Base-by-base conservation (phyloP, 2,329 filamentous ascomycete species). In the Aspergillus tamarii region DNA sequence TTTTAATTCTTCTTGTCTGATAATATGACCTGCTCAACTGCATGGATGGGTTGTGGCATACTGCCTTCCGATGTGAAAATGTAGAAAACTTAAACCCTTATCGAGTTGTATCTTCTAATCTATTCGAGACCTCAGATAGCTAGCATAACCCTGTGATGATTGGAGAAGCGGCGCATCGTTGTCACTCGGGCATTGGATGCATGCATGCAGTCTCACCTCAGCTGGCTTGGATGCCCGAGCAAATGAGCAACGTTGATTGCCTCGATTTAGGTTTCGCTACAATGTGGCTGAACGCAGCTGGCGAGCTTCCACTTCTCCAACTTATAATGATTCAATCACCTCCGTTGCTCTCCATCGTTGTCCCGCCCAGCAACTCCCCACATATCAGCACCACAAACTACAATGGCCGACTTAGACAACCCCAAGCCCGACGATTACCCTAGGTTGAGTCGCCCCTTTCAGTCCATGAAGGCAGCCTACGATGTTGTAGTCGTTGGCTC, bases 401-500 rank as follows among this genome's bases (percentile, higher is more conserved):
- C 21, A 1, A 46, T 46, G 43, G 43, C 43, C n/a, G 21, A 46
- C 10, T 23, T 0, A 0, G 26, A 46, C 43, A 14, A 23, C 0
- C 4, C 4, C 14, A 10, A 21, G 4, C 21, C 43, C 9, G 43
- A 46, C 4, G 21, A 12, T 23, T 46, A 46, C 12, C 43, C 43
- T 5, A 12, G 10, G 16, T 23, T 46, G 21, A 12, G n/a, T 6
- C 43, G 21, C 7, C 3, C 43, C 12, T 46, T 23, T 9, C 21
- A 5, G 43, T 46, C 43, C 9, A 46, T 46, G 43, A 46, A 21
- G n/a, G 43, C 43, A 23, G 9, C 59, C 16, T 91, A 91, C 68
- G 89, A 91, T 75, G 85, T 85, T 45, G 83, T 91, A 12, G 87
- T 91, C 34, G 86, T 91, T 62, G 89, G 89, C 1, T 90, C 88